Percentiles rank a stretch among this genome's conserved stretches.
These are phyloP conservation scores for Kwoniella heveanensis DNA, from an alignment of 768 basidiomycete genomes.

Conservation along the genomic window DNA sequence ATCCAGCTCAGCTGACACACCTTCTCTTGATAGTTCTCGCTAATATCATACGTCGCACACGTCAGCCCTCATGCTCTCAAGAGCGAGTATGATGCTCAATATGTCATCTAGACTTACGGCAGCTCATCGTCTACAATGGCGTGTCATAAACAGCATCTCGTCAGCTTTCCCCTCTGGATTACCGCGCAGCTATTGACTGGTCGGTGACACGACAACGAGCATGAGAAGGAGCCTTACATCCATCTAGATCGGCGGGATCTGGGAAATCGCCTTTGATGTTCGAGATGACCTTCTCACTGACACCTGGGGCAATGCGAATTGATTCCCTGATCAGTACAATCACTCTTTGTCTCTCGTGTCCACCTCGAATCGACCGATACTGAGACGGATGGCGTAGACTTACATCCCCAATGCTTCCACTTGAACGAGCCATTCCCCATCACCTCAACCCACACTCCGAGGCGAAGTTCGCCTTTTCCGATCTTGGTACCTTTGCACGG, in stretches of 20 bases:
- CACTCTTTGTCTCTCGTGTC: no score
- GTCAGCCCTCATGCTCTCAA: slow-evolving; percentile 24
- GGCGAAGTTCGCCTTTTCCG: slow-evolving; percentile 69
- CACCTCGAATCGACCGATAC: no score
- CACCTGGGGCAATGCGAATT: slow-evolving; percentile 27
- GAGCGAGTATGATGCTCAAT: not conserved
- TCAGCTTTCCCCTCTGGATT: not conserved
- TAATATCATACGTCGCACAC: not conserved
- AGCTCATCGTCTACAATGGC: slow-evolving; percentile 37
- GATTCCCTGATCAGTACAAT: no score
- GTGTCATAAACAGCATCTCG: not conserved
- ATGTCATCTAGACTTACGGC: slow-evolving; percentile 27
- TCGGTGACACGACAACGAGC: not conserved
- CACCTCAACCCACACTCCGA: slow-evolving; percentile 76
- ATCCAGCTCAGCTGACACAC: slow-evolving; percentile 1
- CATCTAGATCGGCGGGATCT: slow-evolving; percentile 73
- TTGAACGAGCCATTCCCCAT: slow-evolving; percentile 67
- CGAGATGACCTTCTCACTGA: slow-evolving; percentile 66
- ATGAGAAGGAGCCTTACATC: slow-evolving; percentile 63
- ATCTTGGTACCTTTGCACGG: slow-evolving; percentile 67
- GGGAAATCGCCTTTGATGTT: slow-evolving; percentile 71
- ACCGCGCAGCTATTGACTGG: not conserved
- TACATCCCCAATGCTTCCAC: slow-evolving; percentile 93
- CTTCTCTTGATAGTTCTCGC: slow-evolving; percentile 68
- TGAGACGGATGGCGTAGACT: slow-evolving; percentile 16